These are phyloP conservation scores for Chenopodium formosanum DNA, from an alignment of 148 eudicot species.

Conservation along the genomic window DNA sequence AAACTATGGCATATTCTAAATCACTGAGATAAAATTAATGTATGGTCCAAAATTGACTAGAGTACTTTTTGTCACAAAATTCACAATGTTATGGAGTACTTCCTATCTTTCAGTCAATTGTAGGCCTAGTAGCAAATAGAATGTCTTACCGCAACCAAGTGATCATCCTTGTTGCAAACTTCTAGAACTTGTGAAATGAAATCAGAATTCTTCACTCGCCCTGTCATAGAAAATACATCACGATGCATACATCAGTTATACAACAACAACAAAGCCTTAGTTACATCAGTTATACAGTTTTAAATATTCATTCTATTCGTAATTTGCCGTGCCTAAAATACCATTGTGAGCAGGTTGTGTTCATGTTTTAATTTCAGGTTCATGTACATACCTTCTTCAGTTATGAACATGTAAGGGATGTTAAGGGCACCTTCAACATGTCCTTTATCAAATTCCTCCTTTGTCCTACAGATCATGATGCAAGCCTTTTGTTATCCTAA, in stretches of 20 bases:
- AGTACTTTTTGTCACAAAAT: too few species aligned
- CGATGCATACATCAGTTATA: background rate
- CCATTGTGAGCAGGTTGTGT: background rate
- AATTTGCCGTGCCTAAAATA: background rate
- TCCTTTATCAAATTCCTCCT: constrained; percentile 60
- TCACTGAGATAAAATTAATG: too few species aligned
- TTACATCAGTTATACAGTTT: too few species aligned
- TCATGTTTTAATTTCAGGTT: too few species aligned
- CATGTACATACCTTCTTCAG: constrained; percentile 46
- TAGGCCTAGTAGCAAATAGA: too few species aligned
- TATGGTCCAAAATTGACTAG: too few species aligned
- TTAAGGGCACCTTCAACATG: constrained; percentile 63
- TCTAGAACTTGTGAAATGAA: constrained; percentile 49
- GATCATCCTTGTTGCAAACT: constrained; percentile 47
- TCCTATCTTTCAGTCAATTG: background rate
- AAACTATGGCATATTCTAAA: too few species aligned
- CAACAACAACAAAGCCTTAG: too few species aligned
- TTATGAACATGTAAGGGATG: constrained; percentile 63
- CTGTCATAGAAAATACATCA: constrained; percentile 29
- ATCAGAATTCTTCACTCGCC: constrained; percentile 56
- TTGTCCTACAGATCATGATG: constrained; percentile 36
- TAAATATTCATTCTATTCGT: background rate
- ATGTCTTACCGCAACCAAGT: constrained; percentile 58
- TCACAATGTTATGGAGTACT: background rate
- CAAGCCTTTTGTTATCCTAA: background rate